Evolutionary conservation across 257 asterid genomes (phyloP), one percentile per base, ranked within the genome.

Genomic region (Plantago elongata): DNA sequence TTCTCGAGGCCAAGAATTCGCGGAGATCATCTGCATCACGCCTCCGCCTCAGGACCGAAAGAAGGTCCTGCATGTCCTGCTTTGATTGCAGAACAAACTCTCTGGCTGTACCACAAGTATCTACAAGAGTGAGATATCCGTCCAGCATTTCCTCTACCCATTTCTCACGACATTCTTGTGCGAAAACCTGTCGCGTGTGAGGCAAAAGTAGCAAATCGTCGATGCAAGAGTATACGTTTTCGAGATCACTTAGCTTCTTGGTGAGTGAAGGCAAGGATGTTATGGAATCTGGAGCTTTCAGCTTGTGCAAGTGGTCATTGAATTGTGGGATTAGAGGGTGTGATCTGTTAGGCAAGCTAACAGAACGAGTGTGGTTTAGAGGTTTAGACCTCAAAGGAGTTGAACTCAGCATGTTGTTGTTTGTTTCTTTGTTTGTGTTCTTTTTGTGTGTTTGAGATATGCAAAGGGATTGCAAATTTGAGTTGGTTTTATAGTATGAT

Each of bases 261-360:
- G 54, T 8, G 70, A 81, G 54, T 14, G 87, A 75, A 18, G 70
- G 37, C 37, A 72, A 18, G 18, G 75, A 61, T 61, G 73, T 34
- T 34, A 3, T 54, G 37, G 63, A 47, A 43, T 64, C 72, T 15
- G 48, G 56, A 29, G 67, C 47, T 9, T 45, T 62, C 2, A 75
- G 66, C 16, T 13, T 51, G 0, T 70, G 78, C 22, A 78, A 37
- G 12, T 66, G 73, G 9, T 78, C 58, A 38, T 68, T 72, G 54
- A 78, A 78, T 45, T 73, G 84, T 14, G 75, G 79, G 22, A 78
- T 65, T 27, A 81, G 68, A 9, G 84, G 87, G 69, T 73, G 82
- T 17, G 77, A 74, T 69, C 66, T 66, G 0, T 76, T 65, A 48
- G 82, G 82, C 55, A 81, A 75, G 69, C 84, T 81, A 14, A 77